These are phyloP conservation scores for Neocatenulostroma microsporum DNA, from an alignment of 2,329 filamentous ascomycete genomes.

Conservation along the genomic window DNA sequence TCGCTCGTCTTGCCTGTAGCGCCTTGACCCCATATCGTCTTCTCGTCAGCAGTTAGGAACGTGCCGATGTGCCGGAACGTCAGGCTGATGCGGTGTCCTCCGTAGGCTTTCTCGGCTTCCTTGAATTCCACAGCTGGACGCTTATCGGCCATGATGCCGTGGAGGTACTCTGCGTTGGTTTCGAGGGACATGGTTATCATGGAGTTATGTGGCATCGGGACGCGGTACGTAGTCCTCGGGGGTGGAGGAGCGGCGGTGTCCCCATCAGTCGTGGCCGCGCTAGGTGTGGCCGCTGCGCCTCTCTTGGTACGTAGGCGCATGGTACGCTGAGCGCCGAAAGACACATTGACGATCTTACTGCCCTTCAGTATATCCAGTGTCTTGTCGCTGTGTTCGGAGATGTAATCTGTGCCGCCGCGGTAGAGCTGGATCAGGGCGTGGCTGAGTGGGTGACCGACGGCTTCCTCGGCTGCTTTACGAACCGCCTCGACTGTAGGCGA, in stretches of 20 bases:
- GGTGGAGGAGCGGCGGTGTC: neutral
- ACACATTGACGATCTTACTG: constrained; percentile 86
- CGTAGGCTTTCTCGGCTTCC: constrained; percentile 60
- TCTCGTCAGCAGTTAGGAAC: constrained; percentile 59
- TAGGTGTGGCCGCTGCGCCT: constrained; percentile 10
- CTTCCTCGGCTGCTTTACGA: constrained; percentile 58
- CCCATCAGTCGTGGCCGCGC: constrained; percentile 1
- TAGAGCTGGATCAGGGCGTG: constrained; percentile 92
- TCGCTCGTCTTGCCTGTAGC: constrained; percentile 60
- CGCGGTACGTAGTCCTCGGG: constrained; percentile 54
- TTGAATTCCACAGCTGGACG: constrained; percentile 60
- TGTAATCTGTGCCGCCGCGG: constrained; percentile 79
- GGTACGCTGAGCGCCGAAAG: constrained; percentile 80
- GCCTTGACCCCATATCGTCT: constrained; percentile 84
- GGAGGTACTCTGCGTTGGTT: constrained; percentile 83
- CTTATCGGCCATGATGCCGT: constrained; percentile 86
- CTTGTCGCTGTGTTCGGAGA: constrained; percentile 95
- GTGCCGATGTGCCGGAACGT: constrained; percentile 89
- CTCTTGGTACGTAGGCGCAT: constrained; percentile 87
- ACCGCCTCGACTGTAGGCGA: constrained; percentile 64
- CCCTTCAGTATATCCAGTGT: constrained; percentile 78
- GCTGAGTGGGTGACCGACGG: constrained; percentile 73
- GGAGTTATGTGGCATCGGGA: constrained; percentile 77
- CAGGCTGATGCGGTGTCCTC: constrained; percentile 75
- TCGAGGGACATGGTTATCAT: constrained; percentile 71